A percentile compares a stretch with the other conserved stretches of the same genome.
Conservation (phyloP, 2,329 filamentous ascomycete genomes). For the Grosmannia serpens region DNA sequence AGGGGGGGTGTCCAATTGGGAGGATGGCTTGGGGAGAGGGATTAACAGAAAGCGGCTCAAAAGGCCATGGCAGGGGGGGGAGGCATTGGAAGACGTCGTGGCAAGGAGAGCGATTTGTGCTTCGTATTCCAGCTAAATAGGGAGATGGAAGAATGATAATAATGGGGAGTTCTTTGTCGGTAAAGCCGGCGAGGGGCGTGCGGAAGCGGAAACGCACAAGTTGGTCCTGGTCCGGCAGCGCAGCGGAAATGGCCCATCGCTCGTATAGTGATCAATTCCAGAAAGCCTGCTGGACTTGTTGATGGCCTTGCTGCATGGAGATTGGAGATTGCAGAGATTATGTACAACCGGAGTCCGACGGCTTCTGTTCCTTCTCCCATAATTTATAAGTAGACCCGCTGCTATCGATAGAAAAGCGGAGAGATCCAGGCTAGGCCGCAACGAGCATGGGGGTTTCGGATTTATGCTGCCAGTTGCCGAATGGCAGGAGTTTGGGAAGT, state of each 20-base stretch:
- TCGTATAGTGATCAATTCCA: background rate
- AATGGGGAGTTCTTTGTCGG: background rate
- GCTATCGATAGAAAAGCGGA: slow-evolving; percentile 8
- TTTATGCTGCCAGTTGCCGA: background rate
- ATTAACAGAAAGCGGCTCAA: background rate
- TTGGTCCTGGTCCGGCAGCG: background rate
- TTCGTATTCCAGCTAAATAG: background rate
- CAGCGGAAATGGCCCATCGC: background rate
- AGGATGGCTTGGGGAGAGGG: background rate
- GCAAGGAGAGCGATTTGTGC: background rate
- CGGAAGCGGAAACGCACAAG: background rate
- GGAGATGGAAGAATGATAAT: background rate
- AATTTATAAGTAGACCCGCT: slow-evolving; percentile 12
- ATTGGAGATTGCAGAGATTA: background rate
- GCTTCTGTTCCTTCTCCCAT: background rate
- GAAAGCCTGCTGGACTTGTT: too few relatives aligned
- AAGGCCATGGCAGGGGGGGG: background rate
- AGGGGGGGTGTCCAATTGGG: background rate
- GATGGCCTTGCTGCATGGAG: too few relatives aligned
- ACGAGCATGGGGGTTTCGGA: slow-evolving; percentile 6
- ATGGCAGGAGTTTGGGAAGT: background rate
- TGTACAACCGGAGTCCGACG: background rate
- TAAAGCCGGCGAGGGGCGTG: background rate
- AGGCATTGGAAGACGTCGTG: background rate
- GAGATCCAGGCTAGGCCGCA: slow-evolving; percentile 1